Evolutionary conservation across 192 early-diverging fungal genomes (phyloP), one percentile per base, ranked within the genome.

Genomic region (Nowakowskiella sp.): DNA sequence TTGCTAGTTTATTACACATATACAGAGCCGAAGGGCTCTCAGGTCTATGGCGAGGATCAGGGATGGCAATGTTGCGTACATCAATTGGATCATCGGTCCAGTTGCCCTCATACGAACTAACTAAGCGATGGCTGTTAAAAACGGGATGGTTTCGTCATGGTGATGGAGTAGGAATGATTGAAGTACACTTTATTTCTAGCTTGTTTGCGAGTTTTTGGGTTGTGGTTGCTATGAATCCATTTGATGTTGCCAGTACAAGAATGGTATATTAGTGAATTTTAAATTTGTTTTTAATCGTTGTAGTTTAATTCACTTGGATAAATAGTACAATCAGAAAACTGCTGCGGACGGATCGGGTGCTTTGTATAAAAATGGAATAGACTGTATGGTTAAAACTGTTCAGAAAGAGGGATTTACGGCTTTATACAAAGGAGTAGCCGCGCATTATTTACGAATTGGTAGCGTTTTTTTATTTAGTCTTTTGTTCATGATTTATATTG

Each of bases 201-300:
- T 69, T 92, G 73, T 67, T 85, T 39, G 86, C 86, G 0, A 86
- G 88, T 45, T 78, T 94, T 50, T 83, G 89, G 57, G 86, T 94
- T 10, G 90, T 88, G 59, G 66, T 77, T 21, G 86, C 80, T 39
- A 97, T 97, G 92, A 95, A 97, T 51, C 92, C 94, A n/a, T 92
- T 94, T 53, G 94, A 97, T 68, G 90, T 95, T 5, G 84, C 93
- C 42, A 87, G 77, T 34, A 92, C 91, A 3, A 78, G 94, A 43
- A 94, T 95, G 89, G 66, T 68, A 55, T 9, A 44, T n/a, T n/a
- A 4, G 1, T 10, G 10, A 2, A n/a, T 26, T 59, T 3, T 64
- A 2, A 26, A 13, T 45, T 0, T 25, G 19, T 55, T 26, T 19
- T 6, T 61, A 16, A 22, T 7, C 44, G 9, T 30, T 50, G 16